Evolutionary conservation across 208 protist species (phyloP), one percentile per base, ranked within the genome.

Genomic region (Acanthamoeba pearcei): DNA sequence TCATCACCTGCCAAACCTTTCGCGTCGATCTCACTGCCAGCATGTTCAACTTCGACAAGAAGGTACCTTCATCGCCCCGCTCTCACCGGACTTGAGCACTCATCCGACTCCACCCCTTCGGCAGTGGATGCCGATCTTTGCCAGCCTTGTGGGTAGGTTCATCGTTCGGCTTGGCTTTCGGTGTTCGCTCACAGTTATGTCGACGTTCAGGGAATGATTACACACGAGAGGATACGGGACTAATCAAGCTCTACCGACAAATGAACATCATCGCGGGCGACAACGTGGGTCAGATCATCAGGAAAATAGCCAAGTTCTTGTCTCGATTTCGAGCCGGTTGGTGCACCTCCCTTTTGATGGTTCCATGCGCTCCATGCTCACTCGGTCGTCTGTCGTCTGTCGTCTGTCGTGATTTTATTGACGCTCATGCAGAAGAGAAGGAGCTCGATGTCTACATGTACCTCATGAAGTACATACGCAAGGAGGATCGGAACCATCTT

Each of bases 1-100:
- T 9, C 49, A 83, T 83, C 49, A 83, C 22, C n/a, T 83, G 76
- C 76, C 76, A 83, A 53, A 83, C 76, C 15, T 83, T 57, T n/a
- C 76, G 42, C 2, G 76, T 83, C 12, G 76, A 83, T 12, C 49
- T n/a, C 76, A 83, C 76, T 19, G 76, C 76, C 1, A 24, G 49
- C 76, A 55, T 83, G 76, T 32, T 83, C 76, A 55, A 57, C 76
- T 83, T 83, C 55, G 76, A 83, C 76, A 83, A 83, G 22, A 83
- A 83, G 49, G 76, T 83, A 83, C 32, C 27, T 74, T 64, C 57
- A 64, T 64, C 5, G 57, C 57, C 22, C 24, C 5, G 24, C 57
- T 64, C 57, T 9, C 46, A 32, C 6, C 64, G 29, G 64, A 29
- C 10, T 27, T 72, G 27, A 9, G 6, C 10, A 29, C 64, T 19